phyloP scores from a whole-genome alignment of 2,329 filamentous ascomycete species.

The Talaromyces sp. region DNA sequence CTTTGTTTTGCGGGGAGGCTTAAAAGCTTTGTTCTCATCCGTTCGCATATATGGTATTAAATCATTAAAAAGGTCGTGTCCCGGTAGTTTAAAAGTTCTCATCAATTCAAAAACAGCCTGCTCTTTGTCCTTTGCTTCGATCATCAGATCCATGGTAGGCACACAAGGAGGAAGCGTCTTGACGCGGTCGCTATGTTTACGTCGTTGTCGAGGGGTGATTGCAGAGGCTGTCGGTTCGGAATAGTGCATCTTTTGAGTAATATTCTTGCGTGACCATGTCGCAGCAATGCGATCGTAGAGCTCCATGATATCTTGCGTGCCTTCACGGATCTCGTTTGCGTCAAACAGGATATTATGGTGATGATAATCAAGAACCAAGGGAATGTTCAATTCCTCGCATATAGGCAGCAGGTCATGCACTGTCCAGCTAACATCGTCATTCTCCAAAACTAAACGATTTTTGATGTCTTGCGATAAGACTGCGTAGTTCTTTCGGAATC shows the following conservation, averaged over 20 bases:
- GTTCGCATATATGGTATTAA: conserved; percentile 74
- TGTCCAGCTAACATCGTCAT: conserved; percentile 91
- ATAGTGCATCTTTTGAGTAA: conserved; percentile 96
- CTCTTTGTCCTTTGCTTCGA: conserved; percentile 97
- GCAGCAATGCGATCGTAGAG: conserved; percentile 76
- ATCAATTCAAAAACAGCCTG: conserved; percentile 95
- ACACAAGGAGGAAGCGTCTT: conserved; percentile 79
- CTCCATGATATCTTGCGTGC: conserved; percentile 76
- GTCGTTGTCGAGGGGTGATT: conserved; percentile 73
- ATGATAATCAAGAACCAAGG: conserved; percentile 88
- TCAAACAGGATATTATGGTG: conserved; percentile 96
- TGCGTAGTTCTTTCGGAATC: conserved; percentile 76
- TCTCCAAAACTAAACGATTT: conserved; percentile 82
- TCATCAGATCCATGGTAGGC: conserved; percentile 92
- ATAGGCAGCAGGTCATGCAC: conserved; percentile 87
- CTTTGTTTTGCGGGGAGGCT: conserved; percentile 51
- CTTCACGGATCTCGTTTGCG: conserved; percentile 70
- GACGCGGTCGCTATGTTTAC: conserved; percentile 84
- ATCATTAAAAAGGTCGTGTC: conserved; percentile 74
- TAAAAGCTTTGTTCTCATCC: conserved; percentile 70
- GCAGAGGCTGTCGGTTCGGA: conserved; percentile 78
- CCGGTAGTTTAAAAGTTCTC: conserved; percentile 81
- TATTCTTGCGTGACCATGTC: conserved; percentile 82
- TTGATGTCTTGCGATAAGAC: conserved; percentile 71
- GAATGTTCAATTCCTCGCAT: conserved; percentile 93